Evolutionary conservation across 2,329 filamentous ascomycete species (phyloP).

Genomic region (Macroventuria anomochaeta): DNA sequence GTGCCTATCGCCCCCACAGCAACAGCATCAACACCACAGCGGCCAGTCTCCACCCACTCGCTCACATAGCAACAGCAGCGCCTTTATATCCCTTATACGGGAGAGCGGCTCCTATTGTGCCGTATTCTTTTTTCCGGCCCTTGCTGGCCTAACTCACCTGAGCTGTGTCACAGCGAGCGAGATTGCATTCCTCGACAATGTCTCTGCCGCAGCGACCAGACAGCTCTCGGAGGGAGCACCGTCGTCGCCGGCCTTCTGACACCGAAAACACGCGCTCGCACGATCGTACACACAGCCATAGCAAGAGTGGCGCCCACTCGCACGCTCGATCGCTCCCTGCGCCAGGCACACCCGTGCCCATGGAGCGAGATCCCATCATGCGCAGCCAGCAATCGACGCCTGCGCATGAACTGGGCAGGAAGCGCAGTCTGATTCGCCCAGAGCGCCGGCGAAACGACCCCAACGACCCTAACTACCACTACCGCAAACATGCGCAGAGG

Average conservation of each 20-base stretch:
- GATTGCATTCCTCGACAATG: slow-evolving; percentile 43
- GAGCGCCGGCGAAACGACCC: slow-evolving; percentile 85
- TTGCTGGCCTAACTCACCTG: slow-evolving; percentile 11
- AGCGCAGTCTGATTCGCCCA: slow-evolving; percentile 86
- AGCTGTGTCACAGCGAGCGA: slow-evolving; percentile 10
- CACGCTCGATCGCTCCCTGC: slow-evolving; percentile 54
- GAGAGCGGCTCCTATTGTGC: slow-evolving; percentile 3
- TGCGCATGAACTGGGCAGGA: slow-evolving; percentile 66
- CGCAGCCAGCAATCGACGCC: slow-evolving; percentile 43
- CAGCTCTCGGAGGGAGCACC: slow-evolving; percentile 59
- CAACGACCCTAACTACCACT: slow-evolving; percentile 94
- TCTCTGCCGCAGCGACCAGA: slow-evolving; percentile 68
- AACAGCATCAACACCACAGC: slow-evolving; percentile 5
- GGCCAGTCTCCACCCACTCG: slow-evolving; percentile 8
- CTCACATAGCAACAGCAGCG: slow-evolving; percentile 5
- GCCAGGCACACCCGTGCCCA: slow-evolving; percentile 49
- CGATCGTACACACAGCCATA: slow-evolving; percentile 43
- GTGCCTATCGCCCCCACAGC: slow-evolving; percentile 14
- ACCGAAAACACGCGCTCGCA: slow-evolving; percentile 67
- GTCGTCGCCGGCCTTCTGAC: slow-evolving; percentile 70
- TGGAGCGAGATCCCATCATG: slow-evolving; percentile 63
- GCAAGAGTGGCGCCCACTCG: slow-evolving; percentile 52
- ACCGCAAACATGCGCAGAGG: slow-evolving; percentile 90
- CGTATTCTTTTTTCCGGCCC: slow-evolving; percentile 12
- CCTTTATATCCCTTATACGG: slow-evolving; percentile 1